phyloP scores from a whole-genome alignment of 768 basidiomycete genomes.

The Polyporus arcularius region DNA sequence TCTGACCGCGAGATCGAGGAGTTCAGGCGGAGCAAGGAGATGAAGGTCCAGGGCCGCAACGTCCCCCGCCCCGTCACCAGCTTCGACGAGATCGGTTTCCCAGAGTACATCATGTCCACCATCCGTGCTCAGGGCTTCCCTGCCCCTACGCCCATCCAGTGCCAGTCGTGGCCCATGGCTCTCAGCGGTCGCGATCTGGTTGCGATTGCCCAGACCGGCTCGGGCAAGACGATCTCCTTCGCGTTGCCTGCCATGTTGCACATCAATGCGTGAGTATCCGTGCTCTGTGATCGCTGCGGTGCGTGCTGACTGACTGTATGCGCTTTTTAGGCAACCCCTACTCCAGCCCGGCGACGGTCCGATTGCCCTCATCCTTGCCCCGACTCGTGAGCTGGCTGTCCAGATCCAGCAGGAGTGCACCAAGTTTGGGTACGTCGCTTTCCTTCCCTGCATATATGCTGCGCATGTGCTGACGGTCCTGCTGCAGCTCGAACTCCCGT shows the following conservation, averaged over 20 bases:
- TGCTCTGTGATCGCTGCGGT: neutral
- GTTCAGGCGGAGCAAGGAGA: conserved; percentile 82
- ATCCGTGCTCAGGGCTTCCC: conserved; percentile 94
- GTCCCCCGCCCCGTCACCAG: conserved; percentile 88
- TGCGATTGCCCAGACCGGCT: conserved; percentile 97
- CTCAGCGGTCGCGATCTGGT: conserved; percentile 91
- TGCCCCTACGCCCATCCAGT: conserved; percentile 92
- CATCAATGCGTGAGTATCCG: conserved; percentile 87
- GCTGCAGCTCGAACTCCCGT: conserved; percentile 75
- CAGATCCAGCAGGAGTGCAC: conserved; percentile 99
- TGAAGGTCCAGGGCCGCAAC: conserved; percentile 87
- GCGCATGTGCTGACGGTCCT: conserved; percentile 6
- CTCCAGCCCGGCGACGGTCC: conserved; percentile 94
- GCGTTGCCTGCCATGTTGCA: conserved; percentile 99
- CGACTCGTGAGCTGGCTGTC: conserved; percentile 97
- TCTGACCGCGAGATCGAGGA: conserved; percentile 87
- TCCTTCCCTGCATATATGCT: conserved; percentile 3
- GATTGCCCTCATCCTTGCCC: conserved; percentile 94
- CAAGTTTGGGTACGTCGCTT: conserved; percentile 80
- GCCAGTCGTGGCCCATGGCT: conserved; percentile 99
- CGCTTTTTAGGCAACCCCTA: conserved; percentile 73
- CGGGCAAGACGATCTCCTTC: conserved; percentile 98
- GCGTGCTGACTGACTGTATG: neutral
- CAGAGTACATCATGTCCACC: conserved; percentile 92
- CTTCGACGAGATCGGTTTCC: conserved; percentile 96